phyloP scores from a whole-genome alignment of 176 grass and related monocot genomes.

The Raddia guianensis region DNA sequence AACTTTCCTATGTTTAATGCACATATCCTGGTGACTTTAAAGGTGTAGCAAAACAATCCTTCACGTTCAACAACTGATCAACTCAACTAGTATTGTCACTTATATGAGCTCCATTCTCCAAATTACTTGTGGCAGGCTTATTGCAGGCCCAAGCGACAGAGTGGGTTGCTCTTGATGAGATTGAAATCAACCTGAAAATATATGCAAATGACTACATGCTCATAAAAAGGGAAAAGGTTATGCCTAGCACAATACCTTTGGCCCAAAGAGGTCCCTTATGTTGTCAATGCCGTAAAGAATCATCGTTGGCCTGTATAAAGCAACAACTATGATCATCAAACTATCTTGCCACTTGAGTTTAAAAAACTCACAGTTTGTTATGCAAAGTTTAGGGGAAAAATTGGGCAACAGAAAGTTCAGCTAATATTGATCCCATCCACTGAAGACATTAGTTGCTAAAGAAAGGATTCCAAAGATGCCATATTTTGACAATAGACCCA shows the following conservation, averaged over 20 bases:
- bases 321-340: not conserved
- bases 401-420: not conserved
- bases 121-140: slow-evolving; percentile 3
- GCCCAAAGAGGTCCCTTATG: slow-evolving; percentile 89
- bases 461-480: not conserved
- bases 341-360: not conserved
- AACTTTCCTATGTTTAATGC: slow-evolving; percentile 6
- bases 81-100: slow-evolving; percentile 16
- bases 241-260: slow-evolving; percentile 59
- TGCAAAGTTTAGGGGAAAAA: not conserved
- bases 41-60: not conserved
- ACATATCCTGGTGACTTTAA: not conserved
- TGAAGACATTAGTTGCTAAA: not conserved
- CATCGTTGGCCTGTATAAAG: slow-evolving; percentile 77
- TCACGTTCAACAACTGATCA: not conserved
- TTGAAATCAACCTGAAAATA: slow-evolving; percentile 89
- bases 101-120: not conserved
- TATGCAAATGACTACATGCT: slow-evolving; percentile 10
- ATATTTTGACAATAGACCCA: not conserved
- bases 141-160: slow-evolving; percentile 70
- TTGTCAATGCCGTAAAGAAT: slow-evolving; percentile 85
- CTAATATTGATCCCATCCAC: not conserved
- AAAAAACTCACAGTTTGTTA: not conserved
- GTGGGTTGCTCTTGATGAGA: slow-evolving; percentile 64
- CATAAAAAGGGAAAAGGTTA: not conserved